Evolutionary conservation across 2,329 filamentous ascomycete genomes (phyloP).

Genomic region (Gremmenia infestans): DNA sequence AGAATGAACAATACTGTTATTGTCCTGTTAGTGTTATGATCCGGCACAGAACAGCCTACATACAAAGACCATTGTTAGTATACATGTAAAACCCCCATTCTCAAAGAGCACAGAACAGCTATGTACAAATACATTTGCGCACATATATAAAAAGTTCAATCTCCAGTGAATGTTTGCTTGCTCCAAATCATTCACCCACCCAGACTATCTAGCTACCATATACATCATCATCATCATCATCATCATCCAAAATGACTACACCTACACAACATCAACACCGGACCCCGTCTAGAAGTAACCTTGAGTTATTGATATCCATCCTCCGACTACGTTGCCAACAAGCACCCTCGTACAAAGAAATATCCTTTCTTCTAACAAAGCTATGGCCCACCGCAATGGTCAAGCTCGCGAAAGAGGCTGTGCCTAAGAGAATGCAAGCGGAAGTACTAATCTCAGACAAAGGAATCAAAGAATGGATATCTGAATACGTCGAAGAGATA

Average conservation of each 20-base stretch:
- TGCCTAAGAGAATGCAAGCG: not conserved
- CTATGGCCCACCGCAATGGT: slow-evolving; percentile 1
- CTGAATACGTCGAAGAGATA: slow-evolving; percentile 2
- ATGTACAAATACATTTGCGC: no score
- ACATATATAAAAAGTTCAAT: not conserved
- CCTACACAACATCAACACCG: not conserved
- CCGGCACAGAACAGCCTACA: no score
- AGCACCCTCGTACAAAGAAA: slow-evolving; percentile 12
- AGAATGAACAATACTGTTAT: no score
- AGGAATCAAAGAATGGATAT: slow-evolving; percentile 7
- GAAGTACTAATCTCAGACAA: not conserved
- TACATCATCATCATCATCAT: no score
- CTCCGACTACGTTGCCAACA: slow-evolving; percentile 17
- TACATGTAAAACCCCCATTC: no score
- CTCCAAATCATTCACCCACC: not conserved
- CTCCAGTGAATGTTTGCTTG: not conserved
- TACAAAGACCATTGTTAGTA: no score
- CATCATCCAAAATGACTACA: not conserved
- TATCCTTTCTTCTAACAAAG: slow-evolving; percentile 8
- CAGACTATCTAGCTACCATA: not conserved
- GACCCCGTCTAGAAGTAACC: slow-evolving; percentile 12
- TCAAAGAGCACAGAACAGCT: no score
- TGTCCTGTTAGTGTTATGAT: no score
- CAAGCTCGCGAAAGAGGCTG: not conserved
- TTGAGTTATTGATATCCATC: slow-evolving; percentile 16